These are phyloP conservation scores for Hymenoscyphus scutula DNA, from an alignment of 2,329 filamentous ascomycete genomes.

Conservation along the genomic window DNA sequence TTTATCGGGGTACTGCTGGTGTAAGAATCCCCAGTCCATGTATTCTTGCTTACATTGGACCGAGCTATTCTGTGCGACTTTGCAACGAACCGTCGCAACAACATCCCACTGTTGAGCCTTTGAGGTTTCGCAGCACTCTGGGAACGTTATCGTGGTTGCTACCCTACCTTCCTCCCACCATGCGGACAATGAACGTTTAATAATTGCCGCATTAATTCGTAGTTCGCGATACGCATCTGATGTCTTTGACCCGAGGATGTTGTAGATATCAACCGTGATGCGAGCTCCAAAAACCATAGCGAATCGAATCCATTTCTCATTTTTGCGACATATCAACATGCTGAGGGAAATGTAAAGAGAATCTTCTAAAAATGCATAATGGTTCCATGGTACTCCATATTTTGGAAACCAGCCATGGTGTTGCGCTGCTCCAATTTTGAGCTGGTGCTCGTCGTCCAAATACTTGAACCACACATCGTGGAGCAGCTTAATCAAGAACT, in stretches of 20 bases:
- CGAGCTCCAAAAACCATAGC: not conserved
- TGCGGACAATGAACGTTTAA: not conserved
- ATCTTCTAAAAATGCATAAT: not conserved
- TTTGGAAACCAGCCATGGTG: not conserved
- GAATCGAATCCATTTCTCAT: not conserved
- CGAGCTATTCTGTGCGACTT: too few relatives aligned
- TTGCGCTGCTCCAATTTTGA: not conserved
- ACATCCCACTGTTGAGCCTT: not conserved
- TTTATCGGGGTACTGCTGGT: not conserved
- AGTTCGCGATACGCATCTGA: not conserved
- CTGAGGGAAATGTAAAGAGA: not conserved
- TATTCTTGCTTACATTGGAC: too few relatives aligned
- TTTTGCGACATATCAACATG: too few relatives aligned
- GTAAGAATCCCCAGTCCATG: too few relatives aligned
- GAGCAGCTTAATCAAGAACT: not conserved
- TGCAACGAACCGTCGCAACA: not conserved
- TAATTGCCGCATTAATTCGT: not conserved
- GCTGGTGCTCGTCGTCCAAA: not conserved
- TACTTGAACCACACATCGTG: not conserved
- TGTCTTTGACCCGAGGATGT: not conserved
- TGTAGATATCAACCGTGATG: not conserved
- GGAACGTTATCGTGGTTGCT: not conserved
- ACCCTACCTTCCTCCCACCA: not conserved
- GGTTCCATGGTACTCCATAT: not conserved
- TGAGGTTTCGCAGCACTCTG: not conserved